phyloP scores from a whole-genome alignment of 208 protist species.

The Leishmania aethiopica region DNA sequence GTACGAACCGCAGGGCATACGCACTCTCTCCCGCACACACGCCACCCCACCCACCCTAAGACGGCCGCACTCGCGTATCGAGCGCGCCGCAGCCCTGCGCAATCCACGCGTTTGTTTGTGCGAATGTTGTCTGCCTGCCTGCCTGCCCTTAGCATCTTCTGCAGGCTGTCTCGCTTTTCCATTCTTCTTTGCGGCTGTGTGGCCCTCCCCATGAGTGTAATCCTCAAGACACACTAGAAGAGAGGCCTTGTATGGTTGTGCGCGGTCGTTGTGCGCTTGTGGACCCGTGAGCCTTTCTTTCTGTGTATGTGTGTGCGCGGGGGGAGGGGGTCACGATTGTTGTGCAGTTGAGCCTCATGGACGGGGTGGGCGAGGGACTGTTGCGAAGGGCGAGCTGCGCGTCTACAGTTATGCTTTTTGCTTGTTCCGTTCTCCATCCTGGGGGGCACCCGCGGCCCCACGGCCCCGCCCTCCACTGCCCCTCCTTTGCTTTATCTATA shows the following conservation, averaged over 20 bases:
- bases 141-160: background rate
- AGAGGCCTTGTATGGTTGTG: background rate
- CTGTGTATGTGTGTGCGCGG: background rate
- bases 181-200: background rate
- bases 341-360: background rate
- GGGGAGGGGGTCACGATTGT: background rate
- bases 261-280: background rate
- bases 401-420: background rate
- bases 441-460: background rate
- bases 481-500: background rate
- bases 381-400: background rate
- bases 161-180: background rate
- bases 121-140: too few relatives aligned
- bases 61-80: background rate
- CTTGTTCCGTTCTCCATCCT: background rate
- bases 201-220: background rate
- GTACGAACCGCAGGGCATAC: background rate
- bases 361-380: background rate
- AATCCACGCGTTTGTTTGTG: background rate
- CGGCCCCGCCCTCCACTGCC: background rate
- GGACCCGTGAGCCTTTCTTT: background rate
- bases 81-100: background rate
- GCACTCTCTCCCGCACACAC: background rate
- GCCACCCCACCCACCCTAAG: too few relatives aligned
- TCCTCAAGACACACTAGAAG: background rate